Evolutionary conservation across 1,284 basidiomycete species (phyloP), one percentile per base, ranked within the genome.

Genomic region (Neonothopanus nambi): DNA sequence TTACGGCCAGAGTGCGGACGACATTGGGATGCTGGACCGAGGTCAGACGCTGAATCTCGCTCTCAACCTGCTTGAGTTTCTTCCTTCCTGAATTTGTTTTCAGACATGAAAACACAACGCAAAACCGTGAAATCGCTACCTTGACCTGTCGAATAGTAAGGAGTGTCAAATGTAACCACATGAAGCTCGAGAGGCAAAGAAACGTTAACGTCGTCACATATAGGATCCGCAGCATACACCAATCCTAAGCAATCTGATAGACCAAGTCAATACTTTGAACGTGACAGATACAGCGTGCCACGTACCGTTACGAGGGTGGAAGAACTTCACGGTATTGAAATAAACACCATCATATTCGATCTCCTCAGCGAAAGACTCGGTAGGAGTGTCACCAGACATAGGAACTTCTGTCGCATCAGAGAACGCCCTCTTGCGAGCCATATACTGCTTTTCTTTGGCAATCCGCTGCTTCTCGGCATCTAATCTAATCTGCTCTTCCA

Each of bases 361-460:
- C 43, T 82, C 78, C 11, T 68, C 58, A 5, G 70, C 67, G 63
- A 91, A 90, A 1, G 80, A 73, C 68, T 89, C 86, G 0, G 78
- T 82, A 43, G 79, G 73, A 1, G 78, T 81, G 33, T 84, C 80
- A 9, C 73, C 73, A 15, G 70, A 65, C 6, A 72, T 65, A 2
- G 80, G 82, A 6, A 82, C 79, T 58, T 85, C 85, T 0, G 85
- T 85, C 7, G 84, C 78, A 62, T 85, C 85, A 1, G 85, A 87
- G 61, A 80, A 76, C 0, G 85, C 84, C 39, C 87, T 73, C 59
- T 78, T 74, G 18, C 86, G 77, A 21, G 50, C 28, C 38, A 17
- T 36, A 12, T 52, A 36, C 30, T 56, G 45, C 28, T 40, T 45
- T 21, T 54, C 52, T 38, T 80, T 70, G 9, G 70, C 77, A 58